Evolutionary conservation across 257 asterid species (phyloP), one percentile per base, ranked within the genome.

Genomic region (Gentiana straminea): DNA sequence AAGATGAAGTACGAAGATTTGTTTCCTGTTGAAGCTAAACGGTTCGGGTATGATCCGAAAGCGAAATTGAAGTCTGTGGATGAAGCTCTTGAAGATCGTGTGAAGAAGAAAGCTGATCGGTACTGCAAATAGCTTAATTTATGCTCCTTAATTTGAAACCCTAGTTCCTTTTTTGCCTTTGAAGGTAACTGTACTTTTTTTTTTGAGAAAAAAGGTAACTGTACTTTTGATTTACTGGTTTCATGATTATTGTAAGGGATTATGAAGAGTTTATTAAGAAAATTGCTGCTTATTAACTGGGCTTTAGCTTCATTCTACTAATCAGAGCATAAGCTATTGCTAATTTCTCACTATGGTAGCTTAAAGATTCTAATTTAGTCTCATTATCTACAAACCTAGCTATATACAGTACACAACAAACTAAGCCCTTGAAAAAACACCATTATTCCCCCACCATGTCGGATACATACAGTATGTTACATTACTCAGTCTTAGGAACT

Each of bases 51-150:
- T 72, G 95, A 84, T 64, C 94, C 96, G 6, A 73, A 62, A 2
- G 90, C 86, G 2, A 83, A 84, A 64, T 49, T 44, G 49, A 77
- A 72, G 66, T 78, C 96, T 59, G 89, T 91, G 0, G 98, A 87
- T 69, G 88, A 91, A 39, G 98, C 98, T 63, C 85, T 91, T 33
- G 93, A 91, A 55, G 95, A 91, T 56, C 95, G 98, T 35, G 93
- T 84, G 49, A 87, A 81, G 84, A 91, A 91, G 75, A 91, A 91
- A 69, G 98, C 98, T 5, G 98, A 91, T 61, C 96, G 98, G 35
- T 91, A 91, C 59, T 91, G 98, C 69, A 91, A 91, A 79, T 91
- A 73, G 76, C 53, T 2, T 32, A 36, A 35, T 64, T 55, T 13
- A 48, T 43, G 9, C 11, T 12, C 10, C 51, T 8, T 8, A 1